Evolutionary conservation across 2,329 filamentous ascomycete genomes (phyloP), one percentile per base, ranked within the genome.

Genomic region (Scedosporium apiospermum): DNA sequence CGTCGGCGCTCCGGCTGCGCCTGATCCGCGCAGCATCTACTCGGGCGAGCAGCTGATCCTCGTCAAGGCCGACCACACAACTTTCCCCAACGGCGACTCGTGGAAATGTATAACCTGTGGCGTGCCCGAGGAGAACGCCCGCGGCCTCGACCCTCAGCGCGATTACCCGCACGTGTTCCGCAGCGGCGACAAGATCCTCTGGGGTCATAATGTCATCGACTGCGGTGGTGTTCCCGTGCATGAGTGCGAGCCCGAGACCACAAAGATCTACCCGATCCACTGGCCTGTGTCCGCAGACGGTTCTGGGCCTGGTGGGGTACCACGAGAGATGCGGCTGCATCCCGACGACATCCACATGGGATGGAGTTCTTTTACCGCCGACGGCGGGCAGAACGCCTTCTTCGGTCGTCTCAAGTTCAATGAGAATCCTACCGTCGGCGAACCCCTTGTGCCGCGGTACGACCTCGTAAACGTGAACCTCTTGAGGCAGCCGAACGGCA

Each of bases 71-170:
- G 75, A 80, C 62, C 73, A 72, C 1, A 74, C 68, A 2, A 71
- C 63, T 0, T 81, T 80, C 53, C 57, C 70, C 1, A 79, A 77
- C 60, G 78, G 78, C 0, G 76, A 79, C 64, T 58, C 73, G 0
- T 81, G 78, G 77, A 80, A 78, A 64, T 80, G 78, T 61, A 61
- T 81, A 4, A 80, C 71, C 34, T 81, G 78, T 62, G 78, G 74
- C 1, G 70, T 80, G 0, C 71, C 75, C 0, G 65, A 59, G 2
- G 65, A 68, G 34, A 75, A 78, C 57, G 65, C 69, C 1, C 53
- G 66, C 3, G 69, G 69, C 6, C 60, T 67, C 2, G 62, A 64
- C 18, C 60, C 65, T 1, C 21, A 62, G 38, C 61, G 66, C 1
- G 75, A 75, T 57, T 81, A 81, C 64, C 76, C 78, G 0, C 76